phyloP scores from a whole-genome alignment of 2,329 filamentous ascomycete species.

The Apiospora hydei region DNA sequence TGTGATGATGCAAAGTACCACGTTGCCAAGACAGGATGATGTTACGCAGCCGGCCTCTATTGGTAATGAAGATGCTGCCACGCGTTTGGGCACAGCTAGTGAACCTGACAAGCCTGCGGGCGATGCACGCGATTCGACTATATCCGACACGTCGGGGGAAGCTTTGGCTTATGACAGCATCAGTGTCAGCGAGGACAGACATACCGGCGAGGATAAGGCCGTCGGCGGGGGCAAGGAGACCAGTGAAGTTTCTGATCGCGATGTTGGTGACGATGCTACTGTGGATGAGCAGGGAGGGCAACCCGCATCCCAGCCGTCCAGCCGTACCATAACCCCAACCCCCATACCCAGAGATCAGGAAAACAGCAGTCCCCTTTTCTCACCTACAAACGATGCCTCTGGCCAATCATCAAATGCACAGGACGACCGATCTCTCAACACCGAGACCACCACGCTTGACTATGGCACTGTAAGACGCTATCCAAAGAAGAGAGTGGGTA shows the following conservation, averaged over 20 bases:
- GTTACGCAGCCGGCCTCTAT: background rate
- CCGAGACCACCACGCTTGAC: background rate
- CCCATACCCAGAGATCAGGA: background rate
- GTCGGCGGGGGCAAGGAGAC: background rate
- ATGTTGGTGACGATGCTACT: background rate
- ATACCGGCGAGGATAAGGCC: background rate
- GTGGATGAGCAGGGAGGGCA: background rate
- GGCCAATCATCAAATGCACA: background rate
- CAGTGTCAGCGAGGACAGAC: background rate
- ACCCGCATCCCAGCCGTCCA: background rate
- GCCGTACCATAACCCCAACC: background rate
- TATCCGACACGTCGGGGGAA: background rate
- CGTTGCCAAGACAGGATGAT: background rate
- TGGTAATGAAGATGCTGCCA: background rate
- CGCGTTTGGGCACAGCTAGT: background rate
- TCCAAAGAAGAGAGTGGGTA: constrained; percentile 27
- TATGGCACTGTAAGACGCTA: constrained; percentile 31
- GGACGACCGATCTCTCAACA: background rate
- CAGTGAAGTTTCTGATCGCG: background rate
- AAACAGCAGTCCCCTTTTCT: background rate
- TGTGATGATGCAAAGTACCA: background rate
- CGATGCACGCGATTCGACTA: background rate
- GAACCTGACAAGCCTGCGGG: background rate
- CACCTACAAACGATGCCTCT: background rate
- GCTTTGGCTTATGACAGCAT: background rate